Base-by-base conservation (phyloP, 768 basidiomycete species). In the Coprinellus aureogranulatus region DNA sequence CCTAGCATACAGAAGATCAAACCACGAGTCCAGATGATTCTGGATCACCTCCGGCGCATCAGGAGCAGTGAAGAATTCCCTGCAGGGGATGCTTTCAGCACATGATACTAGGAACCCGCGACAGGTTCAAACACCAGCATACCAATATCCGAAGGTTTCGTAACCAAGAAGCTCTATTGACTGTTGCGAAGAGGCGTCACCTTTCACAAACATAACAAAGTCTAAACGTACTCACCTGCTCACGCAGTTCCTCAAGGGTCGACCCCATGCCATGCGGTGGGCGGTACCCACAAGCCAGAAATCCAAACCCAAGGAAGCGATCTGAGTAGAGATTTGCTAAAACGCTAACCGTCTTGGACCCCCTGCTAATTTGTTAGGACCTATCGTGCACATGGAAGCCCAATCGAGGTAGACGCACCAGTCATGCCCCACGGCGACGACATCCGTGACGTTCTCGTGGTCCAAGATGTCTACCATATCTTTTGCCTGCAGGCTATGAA, bases 401-500 rank as follows among this genome's bases (percentile, higher is more conserved):
- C 5, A n/a, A 26, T n/a, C n/a, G n/a, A n/a, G 12, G 25, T n/a
- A 25, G n/a, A 16, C 27, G 8, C 58, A 76, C 77, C 77, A 79
- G 57, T 81, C 79, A 57, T 81, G 80, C 3, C 75, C 78, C 34
- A 81, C 65, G 1, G 62, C 75, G 42, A 80, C 66, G 8, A 66
- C 70, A 45, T 67, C 67, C 5, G 23, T 58, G 26, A 75, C 59
- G 6, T 66, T 61, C 62, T 77, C 73, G 9, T 62, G 57, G 54
- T 80, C 73, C 20, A 81, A 66, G 42, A 81, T 69, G 49, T 79
- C 77, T 30, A 77, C 53, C 8, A 80, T 52, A 61, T 80, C 80
- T 53, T 73, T 63, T 28, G 65, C 67, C 37, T 82, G 66, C 30
- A 68, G 62, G 52, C 65, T 72, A 20, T 53, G 27, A 4, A 60